A percentile compares a stretch with the other conserved stretches of the same genome.
phyloP scores from a whole-genome alignment of 441 rosid species.

The Rhodomyrtus psidioides region DNA sequence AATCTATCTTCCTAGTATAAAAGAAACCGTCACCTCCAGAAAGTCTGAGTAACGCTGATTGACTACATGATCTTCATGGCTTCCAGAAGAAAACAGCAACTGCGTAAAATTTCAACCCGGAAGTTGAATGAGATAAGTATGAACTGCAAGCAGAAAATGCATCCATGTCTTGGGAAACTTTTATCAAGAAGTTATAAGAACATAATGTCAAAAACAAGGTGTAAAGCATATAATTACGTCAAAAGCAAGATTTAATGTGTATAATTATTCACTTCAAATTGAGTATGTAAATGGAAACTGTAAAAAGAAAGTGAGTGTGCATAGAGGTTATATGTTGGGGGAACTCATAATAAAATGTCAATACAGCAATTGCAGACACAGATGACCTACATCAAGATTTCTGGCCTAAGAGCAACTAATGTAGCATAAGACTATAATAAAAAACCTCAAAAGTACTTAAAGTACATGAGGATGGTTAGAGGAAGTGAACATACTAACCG shows the following conservation, averaged over 20 bases:
- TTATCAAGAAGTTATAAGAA: not conserved
- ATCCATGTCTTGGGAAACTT: not conserved
- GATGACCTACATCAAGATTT: not conserved
- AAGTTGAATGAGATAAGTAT: not conserved
- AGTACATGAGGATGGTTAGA: not conserved
- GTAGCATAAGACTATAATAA: not conserved
- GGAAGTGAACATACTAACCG: not conserved
- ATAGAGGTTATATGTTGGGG: not conserved
- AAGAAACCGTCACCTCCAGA: slow-evolving; percentile 54
- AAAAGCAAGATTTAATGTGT: too few relatives aligned
- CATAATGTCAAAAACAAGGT: not conserved
- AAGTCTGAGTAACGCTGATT: slow-evolving; percentile 48
- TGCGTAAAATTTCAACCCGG: slow-evolving; percentile 10
- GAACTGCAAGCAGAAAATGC: not conserved
- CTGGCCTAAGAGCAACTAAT: not conserved
- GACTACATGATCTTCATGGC: slow-evolving; percentile 30
- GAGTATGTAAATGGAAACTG: not conserved
- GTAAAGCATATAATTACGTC: not conserved
- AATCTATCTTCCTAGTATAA: not conserved
- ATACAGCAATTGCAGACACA: not conserved
- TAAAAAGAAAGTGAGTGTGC: not conserved
- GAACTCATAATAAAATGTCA: not conserved
- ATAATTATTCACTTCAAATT: too few relatives aligned
- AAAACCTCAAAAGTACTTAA: not conserved
- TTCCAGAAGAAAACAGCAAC: slow-evolving; percentile 46